Evolutionary conservation across 352 stramenopile genomes (phyloP).

Genomic region (Phytophthora citricola): DNA sequence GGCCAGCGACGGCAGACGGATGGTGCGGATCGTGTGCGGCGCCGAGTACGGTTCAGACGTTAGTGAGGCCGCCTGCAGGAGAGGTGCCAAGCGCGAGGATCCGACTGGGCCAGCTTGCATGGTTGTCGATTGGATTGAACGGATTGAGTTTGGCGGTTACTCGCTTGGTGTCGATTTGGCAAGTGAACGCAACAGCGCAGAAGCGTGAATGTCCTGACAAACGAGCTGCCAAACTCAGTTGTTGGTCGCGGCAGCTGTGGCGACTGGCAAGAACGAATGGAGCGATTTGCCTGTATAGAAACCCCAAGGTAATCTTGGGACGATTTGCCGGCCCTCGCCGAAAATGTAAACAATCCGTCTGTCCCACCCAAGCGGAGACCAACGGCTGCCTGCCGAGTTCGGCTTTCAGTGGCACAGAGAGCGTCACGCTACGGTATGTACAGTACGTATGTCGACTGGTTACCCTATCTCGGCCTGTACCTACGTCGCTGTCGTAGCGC

Average conservation of each 20-base stretch:
- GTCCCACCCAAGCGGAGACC: conserved; percentile 22
- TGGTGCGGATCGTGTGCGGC: conserved; percentile 32
- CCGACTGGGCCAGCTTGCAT: conserved; percentile 34
- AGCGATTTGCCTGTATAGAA: conserved; percentile 31
- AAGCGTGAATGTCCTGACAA: conserved; percentile 26
- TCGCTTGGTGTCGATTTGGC: conserved; percentile 16
- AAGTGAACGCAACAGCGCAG: conserved; percentile 21
- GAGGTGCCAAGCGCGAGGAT: conserved; percentile 34
- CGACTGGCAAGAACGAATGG: conserved; percentile 35
- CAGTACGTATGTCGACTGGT: conserved; percentile 7
- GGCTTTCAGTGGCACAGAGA: conserved; percentile 11
- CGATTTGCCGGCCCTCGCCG: conserved; percentile 15
- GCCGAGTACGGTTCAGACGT: conserved; percentile 27
- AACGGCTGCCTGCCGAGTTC: not conserved
- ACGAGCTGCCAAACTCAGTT: conserved; percentile 11
- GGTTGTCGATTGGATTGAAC: not conserved
- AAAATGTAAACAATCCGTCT: conserved; percentile 29
- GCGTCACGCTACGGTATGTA: not conserved
- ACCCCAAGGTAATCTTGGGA: conserved; percentile 12
- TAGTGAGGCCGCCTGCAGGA: conserved; percentile 30
- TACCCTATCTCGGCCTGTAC: not conserved
- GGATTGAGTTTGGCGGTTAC: conserved; percentile 2
- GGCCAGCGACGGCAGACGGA: conserved; percentile 44
- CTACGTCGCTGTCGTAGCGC: not conserved
- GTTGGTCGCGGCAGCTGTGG: conserved; percentile 22